Percentiles rank a stretch among this genome's conserved stretches.
Conservation (phyloP, 1,284 basidiomycete genomes). For the Trichosporon sp. region DNA sequence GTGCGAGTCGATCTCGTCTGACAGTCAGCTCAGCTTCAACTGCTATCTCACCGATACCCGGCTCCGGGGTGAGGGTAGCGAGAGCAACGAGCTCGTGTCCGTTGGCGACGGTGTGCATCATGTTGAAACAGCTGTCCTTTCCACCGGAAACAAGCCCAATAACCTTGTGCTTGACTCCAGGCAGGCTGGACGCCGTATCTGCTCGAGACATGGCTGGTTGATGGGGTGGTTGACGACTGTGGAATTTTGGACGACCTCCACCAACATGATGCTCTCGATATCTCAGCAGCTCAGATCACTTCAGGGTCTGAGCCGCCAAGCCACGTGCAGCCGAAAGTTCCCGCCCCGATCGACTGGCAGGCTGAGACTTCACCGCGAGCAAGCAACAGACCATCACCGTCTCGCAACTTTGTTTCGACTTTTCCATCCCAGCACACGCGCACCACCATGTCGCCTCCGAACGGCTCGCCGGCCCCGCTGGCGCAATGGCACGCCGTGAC, state of each 20-base stretch:
- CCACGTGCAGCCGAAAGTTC: conserved; percentile 3
- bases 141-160: conserved; percentile 93
- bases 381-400: neutral
- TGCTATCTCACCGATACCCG: conserved; percentile 67
- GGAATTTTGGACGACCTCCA: conserved; percentile 4
- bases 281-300: neutral
- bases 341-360: neutral
- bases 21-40: neutral
- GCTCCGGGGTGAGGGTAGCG: conserved; percentile 77
- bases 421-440: neutral
- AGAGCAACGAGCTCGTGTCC: conserved; percentile 85
- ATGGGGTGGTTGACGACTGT: neutral
- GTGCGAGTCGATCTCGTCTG: conserved; percentile 98
- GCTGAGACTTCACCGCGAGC: neutral
- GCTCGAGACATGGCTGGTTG: neutral
- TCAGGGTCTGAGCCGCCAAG: neutral
- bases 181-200: conserved; percentile 12
- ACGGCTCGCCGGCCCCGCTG: conserved; percentile 21
- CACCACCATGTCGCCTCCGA: conserved; percentile 22
- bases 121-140: conserved; percentile 96
- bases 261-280: neutral
- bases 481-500: conserved; percentile 47
- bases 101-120: conserved; percentile 80
- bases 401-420: neutral
- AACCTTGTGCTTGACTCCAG: conserved; percentile 59